Base-by-base conservation (phyloP, 495 filamentous ascomycete species). In the Opeltia flavorubescens region DNA sequence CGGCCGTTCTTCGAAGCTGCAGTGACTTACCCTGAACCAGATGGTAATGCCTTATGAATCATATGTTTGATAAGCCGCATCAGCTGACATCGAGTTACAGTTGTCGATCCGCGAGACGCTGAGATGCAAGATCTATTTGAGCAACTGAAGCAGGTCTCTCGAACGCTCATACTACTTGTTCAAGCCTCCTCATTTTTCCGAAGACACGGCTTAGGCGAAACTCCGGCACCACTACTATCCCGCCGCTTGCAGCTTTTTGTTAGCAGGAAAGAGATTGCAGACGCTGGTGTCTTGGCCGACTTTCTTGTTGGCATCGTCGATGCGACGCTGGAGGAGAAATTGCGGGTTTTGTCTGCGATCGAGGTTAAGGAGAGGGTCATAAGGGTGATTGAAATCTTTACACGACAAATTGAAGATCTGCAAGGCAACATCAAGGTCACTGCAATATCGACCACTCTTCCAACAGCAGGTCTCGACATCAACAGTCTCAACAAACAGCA, bases 231-330 rank as follows among this genome's bases (percentile, higher is more conserved):
- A 1, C 67, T 89, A n/a, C 72, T 94, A 31, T 82, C 86, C 0
- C 75, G 87, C 20, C 78, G 86, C 38, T 74, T 96, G 12, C 86
- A 95, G 59, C 59, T 88, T 5, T 88, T 86, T 56, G 93, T 98
- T 42, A 71, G 73, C 1, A 78, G 75, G 59, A 89, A 89, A 50
- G 80, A 82, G 43, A 56, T 84, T 28, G 61, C 69, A 28, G 84
- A 95, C 47, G 88, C 91, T 4, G 91, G 89, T 5, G 69, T 74
- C 6, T 67, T 99, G n/a, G 91, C 91, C 6, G 93, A 99, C 59
- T 95, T 95, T 53, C 93, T 96, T 86, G 78, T 84, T 6, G 89
- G 91, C 61, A 75, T 95, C 23, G 75, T 93, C 2, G 84, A 94
- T 43, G 77, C 78, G 31, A 80, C 81, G 13, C 76, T 89, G 49